Percentiles rank a stretch among this genome's conserved stretches.
These are phyloP conservation scores for Aphanocladium album DNA, from an alignment of 2,329 filamentous ascomycete species.

Conservation along the genomic window DNA sequence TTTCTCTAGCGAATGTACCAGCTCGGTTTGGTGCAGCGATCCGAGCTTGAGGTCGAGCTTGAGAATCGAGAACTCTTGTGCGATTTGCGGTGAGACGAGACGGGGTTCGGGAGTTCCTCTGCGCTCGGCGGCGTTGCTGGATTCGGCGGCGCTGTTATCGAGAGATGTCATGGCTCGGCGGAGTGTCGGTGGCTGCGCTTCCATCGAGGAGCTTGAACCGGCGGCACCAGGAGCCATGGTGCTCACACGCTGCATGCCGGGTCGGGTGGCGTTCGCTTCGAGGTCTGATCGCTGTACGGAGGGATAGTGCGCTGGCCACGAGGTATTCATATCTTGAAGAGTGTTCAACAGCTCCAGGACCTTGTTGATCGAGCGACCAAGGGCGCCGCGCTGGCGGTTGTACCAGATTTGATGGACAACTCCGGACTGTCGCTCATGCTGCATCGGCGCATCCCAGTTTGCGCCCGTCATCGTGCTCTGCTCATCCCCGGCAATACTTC, in stretches of 20 bases:
- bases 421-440: slow-evolving; percentile 56
- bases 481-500: slow-evolving; percentile 65
- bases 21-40: slow-evolving; percentile 75
- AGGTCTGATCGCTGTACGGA: slow-evolving; percentile 64
- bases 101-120: slow-evolving; percentile 65
- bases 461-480: slow-evolving; percentile 41
- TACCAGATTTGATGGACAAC: slow-evolving; percentile 92
- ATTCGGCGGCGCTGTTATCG: slow-evolving; percentile 56
- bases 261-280: slow-evolving; percentile 58
- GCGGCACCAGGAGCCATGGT: slow-evolving; percentile 39
- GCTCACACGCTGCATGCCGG: slow-evolving; percentile 22
- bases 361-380: slow-evolving; percentile 82
- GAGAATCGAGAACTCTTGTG: slow-evolving; percentile 90
- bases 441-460: slow-evolving; percentile 42
- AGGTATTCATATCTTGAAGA: slow-evolving; percentile 81
- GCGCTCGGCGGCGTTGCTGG: slow-evolving; percentile 64
- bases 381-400: slow-evolving; percentile 81
- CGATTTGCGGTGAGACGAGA: slow-evolving; percentile 84
- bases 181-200: slow-evolving; percentile 45
- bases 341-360: slow-evolving; percentile 79
- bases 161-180: slow-evolving; percentile 70
- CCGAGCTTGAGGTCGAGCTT: slow-evolving; percentile 94
- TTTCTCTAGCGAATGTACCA: slow-evolving; percentile 94
- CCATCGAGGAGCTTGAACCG: slow-evolving; percentile 31
- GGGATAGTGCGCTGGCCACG: slow-evolving; percentile 94